Percentiles rank a stretch among this genome's conserved stretches.
phyloP scores from a whole-genome alignment of 352 stramenopile species.

The Phytophthora pini region DNA sequence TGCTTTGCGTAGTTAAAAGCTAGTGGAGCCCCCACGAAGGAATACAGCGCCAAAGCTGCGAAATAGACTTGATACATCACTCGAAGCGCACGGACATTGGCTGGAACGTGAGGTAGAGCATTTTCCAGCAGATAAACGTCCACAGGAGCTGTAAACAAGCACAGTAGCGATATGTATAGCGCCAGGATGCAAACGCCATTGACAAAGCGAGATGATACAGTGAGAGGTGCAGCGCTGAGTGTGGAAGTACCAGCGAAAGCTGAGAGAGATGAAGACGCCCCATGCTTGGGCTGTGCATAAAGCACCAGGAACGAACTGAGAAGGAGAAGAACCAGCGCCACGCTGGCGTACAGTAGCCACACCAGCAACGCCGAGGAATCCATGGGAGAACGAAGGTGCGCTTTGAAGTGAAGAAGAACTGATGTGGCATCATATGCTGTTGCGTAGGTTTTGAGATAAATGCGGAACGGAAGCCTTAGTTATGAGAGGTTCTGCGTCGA shows the following conservation, averaged over 20 bases:
- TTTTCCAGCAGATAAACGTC: slow-evolving; percentile 86
- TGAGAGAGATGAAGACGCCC: slow-evolving; percentile 53
- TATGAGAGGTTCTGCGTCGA: slow-evolving; percentile 62
- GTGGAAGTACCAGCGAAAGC: slow-evolving; percentile 64
- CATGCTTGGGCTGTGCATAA: slow-evolving; percentile 69
- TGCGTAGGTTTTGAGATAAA: slow-evolving; percentile 18
- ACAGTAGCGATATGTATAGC: slow-evolving; percentile 77
- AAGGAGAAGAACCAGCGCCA: slow-evolving; percentile 63
- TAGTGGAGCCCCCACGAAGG: slow-evolving; percentile 74
- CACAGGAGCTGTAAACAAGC: slow-evolving; percentile 79
- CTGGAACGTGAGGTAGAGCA: slow-evolving; percentile 59
- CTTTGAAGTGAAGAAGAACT: slow-evolving; percentile 28
- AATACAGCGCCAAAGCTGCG: slow-evolving; percentile 61
- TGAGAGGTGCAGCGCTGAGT: slow-evolving; percentile 62
- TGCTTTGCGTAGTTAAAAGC: slow-evolving; percentile 87
- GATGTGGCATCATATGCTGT: slow-evolving; percentile 19
- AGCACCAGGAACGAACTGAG: slow-evolving; percentile 62
- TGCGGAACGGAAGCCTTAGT: slow-evolving; percentile 43
- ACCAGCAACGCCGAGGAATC: slow-evolving; percentile 49
- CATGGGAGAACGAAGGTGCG: slow-evolving; percentile 21
- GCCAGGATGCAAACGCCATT: slow-evolving; percentile 71
- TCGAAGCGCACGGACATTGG: slow-evolving; percentile 58
- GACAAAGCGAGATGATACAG: slow-evolving; percentile 74
- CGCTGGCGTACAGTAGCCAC: slow-evolving; percentile 73
- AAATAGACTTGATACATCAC: slow-evolving; percentile 83